These are phyloP conservation scores for Purshia tridentata DNA, from an alignment of 306 rosid genomes.

Conservation along the genomic window DNA sequence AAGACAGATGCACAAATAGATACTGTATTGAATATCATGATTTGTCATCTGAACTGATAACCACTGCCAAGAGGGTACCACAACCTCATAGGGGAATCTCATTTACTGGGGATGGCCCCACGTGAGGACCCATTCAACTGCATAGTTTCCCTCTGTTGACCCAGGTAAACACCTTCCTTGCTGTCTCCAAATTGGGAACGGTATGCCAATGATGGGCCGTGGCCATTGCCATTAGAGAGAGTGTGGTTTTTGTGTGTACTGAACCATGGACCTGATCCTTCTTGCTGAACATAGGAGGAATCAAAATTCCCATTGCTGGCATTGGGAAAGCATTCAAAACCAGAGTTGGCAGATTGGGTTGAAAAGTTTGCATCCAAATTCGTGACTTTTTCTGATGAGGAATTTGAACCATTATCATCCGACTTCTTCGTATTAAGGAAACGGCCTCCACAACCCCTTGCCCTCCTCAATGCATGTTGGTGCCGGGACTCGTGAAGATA, in stretches of 20 bases:
- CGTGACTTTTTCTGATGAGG: conserved; percentile 31
- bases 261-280: conserved; percentile 29
- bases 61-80: conserved; percentile 25
- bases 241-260: conserved; percentile 30
- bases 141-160: conserved; percentile 45
- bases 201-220: conserved; percentile 35
- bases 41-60: conserved; percentile 22
- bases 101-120: conserved; percentile 48
- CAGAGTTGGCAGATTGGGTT: conserved; percentile 23
- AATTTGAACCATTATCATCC: conserved; percentile 28
- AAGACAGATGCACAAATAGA: conserved; percentile 12
- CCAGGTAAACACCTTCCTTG: conserved; percentile 40
- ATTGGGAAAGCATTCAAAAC: conserved; percentile 20
- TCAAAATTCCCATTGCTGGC: conserved; percentile 32
- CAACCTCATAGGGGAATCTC: conserved; percentile 29
- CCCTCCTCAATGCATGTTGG: conserved; percentile 84
- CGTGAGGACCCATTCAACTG: conserved; percentile 43
- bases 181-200: conserved; percentile 36
- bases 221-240: conserved; percentile 34
- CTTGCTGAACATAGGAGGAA: conserved; percentile 37
- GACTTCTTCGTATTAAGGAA: conserved; percentile 73
- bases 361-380: conserved; percentile 29
- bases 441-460: conserved; percentile 88
- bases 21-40: background rate
- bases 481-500: conserved; percentile 91